Base-by-base conservation (phyloP, 305 asterid genomes). In the Andrographis paniculata region DNA sequence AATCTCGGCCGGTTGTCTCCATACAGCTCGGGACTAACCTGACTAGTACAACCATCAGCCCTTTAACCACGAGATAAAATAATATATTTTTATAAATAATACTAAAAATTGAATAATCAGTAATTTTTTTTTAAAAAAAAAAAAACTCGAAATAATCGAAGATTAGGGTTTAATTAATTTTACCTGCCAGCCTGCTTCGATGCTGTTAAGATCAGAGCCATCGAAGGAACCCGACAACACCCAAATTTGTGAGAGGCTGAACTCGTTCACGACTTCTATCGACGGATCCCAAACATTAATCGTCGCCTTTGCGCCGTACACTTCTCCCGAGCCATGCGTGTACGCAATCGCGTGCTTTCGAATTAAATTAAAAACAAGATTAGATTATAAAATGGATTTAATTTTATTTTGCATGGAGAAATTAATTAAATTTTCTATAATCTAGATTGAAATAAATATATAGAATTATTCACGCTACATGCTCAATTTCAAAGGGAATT, bases 21-120 rank as follows among this genome's bases (percentile, higher is more conserved):
- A 72, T 89, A 89, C 55, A 89, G 76, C 95, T 85, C 97, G 72
- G 97, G 97, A 85, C 95, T 89, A 76, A 89, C 95, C 97, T 88
- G 97, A 89, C 94, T 85, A 89, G 86, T 89, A 70, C 65, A 84
- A 84, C 71, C 67, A 77, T 88, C 73, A 77, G 4, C 16, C 42
- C 42, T 37, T 37, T 17, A 37, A 7, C n/a, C 42, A 37, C 42
- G 14, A 0, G 8, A 5, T 5, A 33, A 2, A 5, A 9, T 7
- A 33, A 5, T 13, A 2, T 7, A 33, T 2, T 7, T 33, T 6
- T n/a, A 8, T 24, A 24, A 24, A 3, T 24, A 24, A 24, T 24
- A n/a, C n/a, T n/a, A n/a, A n/a, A n/a, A n/a, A n/a, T n/a, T n/a
- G n/a, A n/a, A n/a, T n/a, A n/a, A n/a, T n/a, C n/a, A n/a, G n/a